Base-by-base conservation (phyloP, 2,329 filamentous ascomycete species). In the Pestalotiopsis sp. region DNA sequence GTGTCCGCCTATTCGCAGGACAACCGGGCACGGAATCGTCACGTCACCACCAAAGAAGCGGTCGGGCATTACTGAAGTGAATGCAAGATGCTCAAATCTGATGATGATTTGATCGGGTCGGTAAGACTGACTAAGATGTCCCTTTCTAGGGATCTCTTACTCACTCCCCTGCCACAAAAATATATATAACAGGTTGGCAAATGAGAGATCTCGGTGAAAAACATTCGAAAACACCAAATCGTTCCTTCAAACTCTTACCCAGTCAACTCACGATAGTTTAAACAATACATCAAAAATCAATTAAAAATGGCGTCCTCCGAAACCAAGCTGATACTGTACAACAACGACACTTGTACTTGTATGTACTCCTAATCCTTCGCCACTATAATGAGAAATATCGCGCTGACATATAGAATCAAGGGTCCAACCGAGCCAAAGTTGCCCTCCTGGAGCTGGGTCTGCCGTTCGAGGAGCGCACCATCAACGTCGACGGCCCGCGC, bases 281-380 rank as follows among this genome's bases (percentile, higher is more conserved):
- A 52, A 52, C 1, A n/a, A n/a, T n/a, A 52, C 7, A 52, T 11
- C 5, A 9, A 52, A 17, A 20, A 20, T 23, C n/a, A 9, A 23
- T 2, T 13, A 41, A 62, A 67, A 4, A 70, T 70, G 69, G 38
- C 41, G 7, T 63, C 66, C 13, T 11, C 63, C 14, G 36, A 45
- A 25, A 25, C 68, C 64, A 70, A 70, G 57, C 17, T 70, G 5
- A 67, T 70, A 23, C 45, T 70, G 4, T 70, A 70, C 38, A 70
- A 67, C 41, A 70, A 70, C 45, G 27, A 70, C 45, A 70, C 69
- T n/a, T 70, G 69, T 45, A 70, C 69, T 58, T 70, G 69, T 70
- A 65, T 17, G 61, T 49, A 49, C 23, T 45, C 14, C 14, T 5
- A 11, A 6, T 2, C 2, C 23, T 27, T 13, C 31, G 5, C n/a